A percentile compares a stretch with the other conserved stretches of the same genome.
phyloP scores from a whole-genome alignment of 1,139 yeast genomes.

The Saccharomyces uvarum region DNA sequence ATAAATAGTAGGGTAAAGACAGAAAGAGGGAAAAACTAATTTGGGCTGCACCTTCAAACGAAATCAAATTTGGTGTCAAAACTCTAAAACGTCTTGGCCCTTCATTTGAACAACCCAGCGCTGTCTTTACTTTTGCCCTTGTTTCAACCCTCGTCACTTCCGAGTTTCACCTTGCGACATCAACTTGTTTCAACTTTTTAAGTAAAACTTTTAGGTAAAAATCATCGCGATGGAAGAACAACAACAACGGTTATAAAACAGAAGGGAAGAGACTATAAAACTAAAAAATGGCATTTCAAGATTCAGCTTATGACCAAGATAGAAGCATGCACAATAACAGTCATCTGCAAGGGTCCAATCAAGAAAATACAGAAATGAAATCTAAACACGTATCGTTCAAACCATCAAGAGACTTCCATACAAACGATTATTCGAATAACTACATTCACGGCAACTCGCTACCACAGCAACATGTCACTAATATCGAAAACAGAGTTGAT shows the following conservation, averaged over 20 bases:
- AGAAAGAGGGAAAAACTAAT: neutral
- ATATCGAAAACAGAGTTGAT: slow-evolving; percentile 54
- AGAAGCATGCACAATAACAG: neutral
- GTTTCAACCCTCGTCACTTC: neutral
- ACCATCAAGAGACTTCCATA: slow-evolving; percentile 20
- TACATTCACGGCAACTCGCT: slow-evolving; percentile 53
- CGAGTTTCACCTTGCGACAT: neutral
- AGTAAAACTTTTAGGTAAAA: neutral
- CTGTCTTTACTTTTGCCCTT: neutral
- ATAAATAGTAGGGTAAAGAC: neutral
- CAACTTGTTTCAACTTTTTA: neutral
- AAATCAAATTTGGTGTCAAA: neutral
- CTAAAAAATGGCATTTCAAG: neutral
- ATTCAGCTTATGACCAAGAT: neutral
- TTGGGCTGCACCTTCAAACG: neutral
- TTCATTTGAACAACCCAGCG: neutral
- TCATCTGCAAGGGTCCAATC: neutral
- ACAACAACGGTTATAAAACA: neutral
- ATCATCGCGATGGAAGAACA: neutral
- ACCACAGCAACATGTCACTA: slow-evolving; percentile 61
- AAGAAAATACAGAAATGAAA: slow-evolving; percentile 1
- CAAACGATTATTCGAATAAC: slow-evolving; percentile 65
- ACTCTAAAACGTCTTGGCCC: neutral
- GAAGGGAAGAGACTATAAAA: neutral
- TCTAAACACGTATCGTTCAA: slow-evolving; percentile 19